phyloP scores from a whole-genome alignment of 805 yeast genomes.

The Grigorovia humatica region DNA sequence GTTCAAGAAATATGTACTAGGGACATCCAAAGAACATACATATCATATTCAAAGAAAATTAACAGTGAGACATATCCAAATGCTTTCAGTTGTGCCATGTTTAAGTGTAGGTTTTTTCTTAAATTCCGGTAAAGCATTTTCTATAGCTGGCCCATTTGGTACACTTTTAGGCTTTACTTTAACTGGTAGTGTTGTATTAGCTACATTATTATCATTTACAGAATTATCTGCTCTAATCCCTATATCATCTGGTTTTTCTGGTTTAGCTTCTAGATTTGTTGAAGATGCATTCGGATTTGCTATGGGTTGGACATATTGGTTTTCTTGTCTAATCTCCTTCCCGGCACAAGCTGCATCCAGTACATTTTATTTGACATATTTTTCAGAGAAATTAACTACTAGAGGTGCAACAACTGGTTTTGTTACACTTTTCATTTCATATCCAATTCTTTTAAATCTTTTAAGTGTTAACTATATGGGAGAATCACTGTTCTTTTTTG shows the following conservation, averaged over 20 bases:
- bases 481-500: slow-evolving; percentile 57
- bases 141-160: slow-evolving; percentile 46
- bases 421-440: slow-evolving; percentile 45
- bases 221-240: slow-evolving; percentile 58
- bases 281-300: slow-evolving; percentile 62
- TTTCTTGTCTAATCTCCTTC: slow-evolving; percentile 44
- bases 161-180: slow-evolving; percentile 47
- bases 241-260: slow-evolving; percentile 51
- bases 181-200: slow-evolving; percentile 56
- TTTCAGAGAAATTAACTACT: slow-evolving; percentile 43
- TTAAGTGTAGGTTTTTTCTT: slow-evolving; percentile 56
- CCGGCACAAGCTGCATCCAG: slow-evolving; percentile 61
- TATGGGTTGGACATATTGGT: slow-evolving; percentile 53
- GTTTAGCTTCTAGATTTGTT: slow-evolving; percentile 51
- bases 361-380: slow-evolving; percentile 53
- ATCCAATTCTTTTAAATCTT: slow-evolving; percentile 42
- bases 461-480: slow-evolving; percentile 66
- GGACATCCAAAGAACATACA: neutral
- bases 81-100: slow-evolving; percentile 59
- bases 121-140: slow-evolving; percentile 48
- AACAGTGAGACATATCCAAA: slow-evolving; percentile 45
- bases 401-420: slow-evolving; percentile 51
- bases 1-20: neutral
- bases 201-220: slow-evolving; percentile 52
- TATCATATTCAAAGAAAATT: slow-evolving; percentile 41